Base-by-base conservation (phyloP, 345 rosid species). In the Euphorbia peplus region DNA sequence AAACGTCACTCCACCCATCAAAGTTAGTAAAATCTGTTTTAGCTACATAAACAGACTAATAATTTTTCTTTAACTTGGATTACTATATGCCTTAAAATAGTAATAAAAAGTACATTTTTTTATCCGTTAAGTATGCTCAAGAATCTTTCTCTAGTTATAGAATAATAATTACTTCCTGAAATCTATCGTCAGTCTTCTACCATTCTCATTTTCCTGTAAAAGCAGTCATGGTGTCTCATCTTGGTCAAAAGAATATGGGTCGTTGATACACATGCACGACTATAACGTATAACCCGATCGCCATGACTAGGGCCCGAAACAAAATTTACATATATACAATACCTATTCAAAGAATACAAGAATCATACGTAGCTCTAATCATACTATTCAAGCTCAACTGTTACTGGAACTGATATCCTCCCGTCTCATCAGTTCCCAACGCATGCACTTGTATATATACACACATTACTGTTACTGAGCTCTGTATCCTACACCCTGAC, bases 301-400 rank as follows among this genome's bases (percentile, higher is more conserved):
- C 51, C 39, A 50, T 18, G 10, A 19, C 24, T 24, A 41, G 47
- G 50, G 50, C 3, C 16, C 13, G 15, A 58, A n/a, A 52, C 47
- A 71, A 65, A 56, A 70, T 54, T 32, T 39, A 41, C 73, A 78
- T 32, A 26, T 67, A 63, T 57, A 78, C 78, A 78, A 50, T 19
- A 50, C 55, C n/a, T 18, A 64, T 18, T n/a, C 61, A 48, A 76
- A 42, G 66, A 75, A 59, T 53, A 26, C 18, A 26, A 19, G 16
- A 35, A 7, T 53, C 62, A 50, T 8, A 50, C 14, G 61, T 63
- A 71, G 64, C 8, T n/a, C n/a, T 80, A 56, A 64, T 58, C 15
- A 9, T 8, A 44, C 32, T 24, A 39, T 48, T 51, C 1, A 25
- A 47, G 51, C 72, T 54, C 54, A 57, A 16, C 30, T 54, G 39